Evolutionary conservation across 2,329 filamentous ascomycete genomes (phyloP).

Genomic region (Lachnellula hyalina): DNA sequence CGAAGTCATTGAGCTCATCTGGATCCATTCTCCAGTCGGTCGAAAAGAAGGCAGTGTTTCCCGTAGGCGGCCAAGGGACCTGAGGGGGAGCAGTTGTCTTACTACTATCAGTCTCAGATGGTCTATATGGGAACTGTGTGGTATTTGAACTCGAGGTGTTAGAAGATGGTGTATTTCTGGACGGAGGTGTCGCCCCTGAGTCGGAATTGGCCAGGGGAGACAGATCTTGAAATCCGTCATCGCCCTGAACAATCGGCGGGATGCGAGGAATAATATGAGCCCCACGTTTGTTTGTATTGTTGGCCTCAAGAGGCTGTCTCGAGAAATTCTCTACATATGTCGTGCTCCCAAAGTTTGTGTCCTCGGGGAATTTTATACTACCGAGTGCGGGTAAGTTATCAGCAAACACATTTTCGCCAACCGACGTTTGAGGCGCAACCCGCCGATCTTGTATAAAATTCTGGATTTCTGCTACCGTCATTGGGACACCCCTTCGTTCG

Average conservation of each 20-base stretch:
- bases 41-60: neutral
- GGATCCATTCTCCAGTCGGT: neutral
- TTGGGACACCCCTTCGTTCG: slow-evolving; percentile 12
- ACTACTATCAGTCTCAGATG: neutral
- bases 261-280: no score
- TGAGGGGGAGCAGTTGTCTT: neutral
- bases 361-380: neutral
- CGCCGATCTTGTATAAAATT: no score
- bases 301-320: no score
- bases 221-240: no score
- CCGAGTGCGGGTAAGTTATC: neutral
- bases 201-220: neutral
- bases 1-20: neutral
- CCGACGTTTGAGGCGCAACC: no score
- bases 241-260: neutral
- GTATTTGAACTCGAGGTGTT: slow-evolving; percentile 8
- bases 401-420: no score
- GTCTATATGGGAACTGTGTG: slow-evolving; percentile 11
- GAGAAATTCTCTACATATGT: no score
- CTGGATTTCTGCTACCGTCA: slow-evolving; percentile 13
- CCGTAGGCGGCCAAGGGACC: neutral
- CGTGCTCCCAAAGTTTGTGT: neutral
- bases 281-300: no score
- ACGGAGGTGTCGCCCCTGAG: neutral
- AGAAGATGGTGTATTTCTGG: slow-evolving; percentile 8